Percentiles rank a stretch among this genome's conserved stretches.
phyloP scores from a whole-genome alignment of 2,329 filamentous ascomycete genomes.

The Aspergillus brasiliensis region DNA sequence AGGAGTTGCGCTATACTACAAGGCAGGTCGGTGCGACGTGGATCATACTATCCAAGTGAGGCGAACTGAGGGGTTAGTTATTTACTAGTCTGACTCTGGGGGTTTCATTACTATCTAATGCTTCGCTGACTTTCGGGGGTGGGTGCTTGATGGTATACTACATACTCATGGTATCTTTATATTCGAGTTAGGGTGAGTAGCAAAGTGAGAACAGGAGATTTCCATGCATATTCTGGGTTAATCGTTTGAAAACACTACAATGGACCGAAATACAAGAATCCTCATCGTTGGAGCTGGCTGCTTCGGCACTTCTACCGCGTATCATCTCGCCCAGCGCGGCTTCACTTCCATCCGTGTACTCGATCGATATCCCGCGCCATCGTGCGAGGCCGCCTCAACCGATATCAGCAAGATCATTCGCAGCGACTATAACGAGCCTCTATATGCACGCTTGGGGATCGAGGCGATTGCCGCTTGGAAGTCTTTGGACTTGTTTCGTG shows the following conservation, averaged over 20 bases:
- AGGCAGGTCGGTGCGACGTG: neutral
- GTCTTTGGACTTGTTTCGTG: neutral
- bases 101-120: no score
- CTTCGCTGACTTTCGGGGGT: no score
- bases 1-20: neutral
- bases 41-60: no score
- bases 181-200: no score
- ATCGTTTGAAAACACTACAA: neutral
- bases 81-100: no score
- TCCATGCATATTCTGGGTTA: no score
- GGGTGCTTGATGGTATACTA: no score
- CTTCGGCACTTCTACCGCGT: conserved; percentile 3
- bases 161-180: no score
- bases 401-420: conserved; percentile 7
- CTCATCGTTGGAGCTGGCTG: conserved; percentile 5
- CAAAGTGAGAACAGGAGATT: no score
- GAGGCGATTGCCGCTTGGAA: conserved; percentile 1
- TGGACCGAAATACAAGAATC: neutral
- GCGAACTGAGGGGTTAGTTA: no score
- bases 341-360: neutral
- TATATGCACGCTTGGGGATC: neutral
- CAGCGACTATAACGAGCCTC: conserved; percentile 3
- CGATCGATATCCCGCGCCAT: neutral
- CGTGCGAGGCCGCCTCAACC: conserved; percentile 3
- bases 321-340: conserved; percentile 5